phyloP scores from a whole-genome alignment of 2,329 filamentous ascomycete species.

The Phaeosphaeriaceae sp. region DNA sequence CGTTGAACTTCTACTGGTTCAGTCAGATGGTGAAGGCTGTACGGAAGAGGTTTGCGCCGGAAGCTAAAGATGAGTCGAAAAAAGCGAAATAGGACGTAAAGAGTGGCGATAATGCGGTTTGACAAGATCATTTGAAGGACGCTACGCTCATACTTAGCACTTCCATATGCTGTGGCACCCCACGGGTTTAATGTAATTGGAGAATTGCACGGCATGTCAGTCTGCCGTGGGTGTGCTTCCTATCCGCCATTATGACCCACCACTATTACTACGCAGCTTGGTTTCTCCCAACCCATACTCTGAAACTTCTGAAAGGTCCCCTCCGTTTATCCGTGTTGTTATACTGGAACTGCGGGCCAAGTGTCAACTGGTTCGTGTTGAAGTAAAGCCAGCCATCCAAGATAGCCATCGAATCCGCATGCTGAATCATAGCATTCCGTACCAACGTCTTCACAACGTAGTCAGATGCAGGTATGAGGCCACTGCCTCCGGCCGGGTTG shows the following conservation, averaged over 20 bases:
- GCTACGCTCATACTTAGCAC: too few relatives aligned
- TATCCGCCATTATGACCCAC: too few relatives aligned
- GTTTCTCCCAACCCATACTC: conserved; percentile 46
- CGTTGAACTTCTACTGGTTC: conserved; percentile 84
- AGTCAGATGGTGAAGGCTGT: conserved; percentile 85
- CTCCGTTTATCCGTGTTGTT: conserved; percentile 47
- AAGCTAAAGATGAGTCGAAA: conserved; percentile 22
- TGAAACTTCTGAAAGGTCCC: conserved; percentile 48
- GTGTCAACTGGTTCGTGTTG: conserved; percentile 51
- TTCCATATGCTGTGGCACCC: too few relatives aligned
- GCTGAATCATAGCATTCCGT: conserved; percentile 51
- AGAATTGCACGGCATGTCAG: too few relatives aligned
- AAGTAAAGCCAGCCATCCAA: conserved; percentile 53
- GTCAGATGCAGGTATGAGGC: conserved; percentile 42
- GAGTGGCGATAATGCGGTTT: neutral
- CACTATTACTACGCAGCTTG: conserved; percentile 26
- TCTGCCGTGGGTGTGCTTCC: too few relatives aligned
- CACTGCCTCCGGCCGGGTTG: conserved; percentile 38
- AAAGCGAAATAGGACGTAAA: conserved; percentile 11
- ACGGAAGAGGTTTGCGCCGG: conserved; percentile 71
- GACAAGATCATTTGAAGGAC: too few relatives aligned
- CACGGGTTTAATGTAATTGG: too few relatives aligned
- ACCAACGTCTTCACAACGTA: conserved; percentile 52
- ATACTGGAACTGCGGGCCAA: conserved; percentile 48
- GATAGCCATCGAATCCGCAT: conserved; percentile 52